A percentile compares a stretch with the other conserved stretches of the same genome.
Conservation (phyloP, 768 basidiomycete species). For the Suillus brevipes region DNA sequence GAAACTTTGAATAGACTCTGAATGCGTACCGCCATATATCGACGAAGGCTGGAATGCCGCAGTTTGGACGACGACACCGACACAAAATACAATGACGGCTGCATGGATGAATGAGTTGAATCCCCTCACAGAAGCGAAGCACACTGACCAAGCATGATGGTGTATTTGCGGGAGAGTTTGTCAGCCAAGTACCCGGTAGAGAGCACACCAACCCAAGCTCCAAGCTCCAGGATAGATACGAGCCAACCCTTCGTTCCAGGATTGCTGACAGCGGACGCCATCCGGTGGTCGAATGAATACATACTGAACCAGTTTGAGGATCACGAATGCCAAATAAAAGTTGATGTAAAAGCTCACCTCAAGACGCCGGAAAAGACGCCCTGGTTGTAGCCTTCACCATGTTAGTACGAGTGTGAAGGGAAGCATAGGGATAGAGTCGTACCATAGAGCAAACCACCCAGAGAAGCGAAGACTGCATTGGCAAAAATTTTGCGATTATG, state of each 20-base stretch:
- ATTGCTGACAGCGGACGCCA: constrained; percentile 55
- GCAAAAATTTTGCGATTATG: constrained; percentile 65
- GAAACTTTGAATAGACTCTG: too few relatives aligned
- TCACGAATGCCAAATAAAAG: background rate
- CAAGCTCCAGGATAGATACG: constrained; percentile 71
- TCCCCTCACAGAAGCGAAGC: too few relatives aligned
- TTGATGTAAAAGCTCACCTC: constrained; percentile 37
- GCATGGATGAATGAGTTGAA: constrained; percentile 19
- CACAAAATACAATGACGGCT: constrained; percentile 61
- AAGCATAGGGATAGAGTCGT: constrained; percentile 28
- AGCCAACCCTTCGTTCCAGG: constrained; percentile 66
- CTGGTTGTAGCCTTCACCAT: constrained; percentile 30
- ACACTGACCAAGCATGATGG: constrained; percentile 55
- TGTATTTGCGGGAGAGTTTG: constrained; percentile 71
- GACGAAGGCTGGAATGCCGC: constrained; percentile 54
- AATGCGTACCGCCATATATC: constrained; percentile 59
- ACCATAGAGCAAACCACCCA: constrained; percentile 61
- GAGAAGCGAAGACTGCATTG: constrained; percentile 74
- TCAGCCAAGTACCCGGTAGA: constrained; percentile 73
- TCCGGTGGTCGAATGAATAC: constrained; percentile 50
- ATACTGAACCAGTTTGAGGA: constrained; percentile 36
- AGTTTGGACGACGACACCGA: constrained; percentile 77
- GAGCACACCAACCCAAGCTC: constrained; percentile 77
- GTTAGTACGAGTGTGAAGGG: background rate
- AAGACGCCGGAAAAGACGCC: constrained; percentile 80